Evolutionary conservation across 2,329 filamentous ascomycete genomes (phyloP), one percentile per base, ranked within the genome.

Genomic region (Hypoxylon sp.): DNA sequence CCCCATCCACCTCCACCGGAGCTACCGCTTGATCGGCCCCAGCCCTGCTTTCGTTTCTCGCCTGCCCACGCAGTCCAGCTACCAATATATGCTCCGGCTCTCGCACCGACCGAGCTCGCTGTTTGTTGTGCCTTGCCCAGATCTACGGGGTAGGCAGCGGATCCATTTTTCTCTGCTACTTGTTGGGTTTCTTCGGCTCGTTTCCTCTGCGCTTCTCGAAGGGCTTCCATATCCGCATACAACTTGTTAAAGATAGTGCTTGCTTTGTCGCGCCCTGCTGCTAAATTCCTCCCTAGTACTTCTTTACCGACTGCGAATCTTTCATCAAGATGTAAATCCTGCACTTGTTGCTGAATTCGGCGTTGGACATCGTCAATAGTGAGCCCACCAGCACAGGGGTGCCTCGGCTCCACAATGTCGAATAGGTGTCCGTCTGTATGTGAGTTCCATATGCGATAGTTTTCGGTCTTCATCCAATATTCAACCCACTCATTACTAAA

Each of bases 291-390:
- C n/a, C 93, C 94, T 2, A 98, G 85, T 0, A 91, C 92, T 79
- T 98, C 96, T 60, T 90, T 88, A 8, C 94, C 92, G 67, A 93
- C 91, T 0, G 92, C 91, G 65, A 98, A 90, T 8, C 93, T 89
- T 78, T 98, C 96, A 78, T 99, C 96, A 1, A 98, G 86, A 78
- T 98, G 94, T 53, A 98, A 86, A 68, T 98, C 95, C 72, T 95
- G 92, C 54, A 99, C 93, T 81, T 98, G 96, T 79, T 97, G 92
- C 37, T 94, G 90, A 35, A 99, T 87, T 24, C 96, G 88, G 55
- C 96, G 88, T 78, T 98, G 95, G 11, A 99, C 91, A 78, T 99
- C 96, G 73, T 98, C 96, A 70, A 99, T 94, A 1, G 92, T 94
- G 19, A 99, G 85, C 0, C 94, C 95, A 26, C 96, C 96, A 0